Evolutionary conservation across 345 rosid genomes (phyloP).

Genomic region (Turnera subulata): DNA sequence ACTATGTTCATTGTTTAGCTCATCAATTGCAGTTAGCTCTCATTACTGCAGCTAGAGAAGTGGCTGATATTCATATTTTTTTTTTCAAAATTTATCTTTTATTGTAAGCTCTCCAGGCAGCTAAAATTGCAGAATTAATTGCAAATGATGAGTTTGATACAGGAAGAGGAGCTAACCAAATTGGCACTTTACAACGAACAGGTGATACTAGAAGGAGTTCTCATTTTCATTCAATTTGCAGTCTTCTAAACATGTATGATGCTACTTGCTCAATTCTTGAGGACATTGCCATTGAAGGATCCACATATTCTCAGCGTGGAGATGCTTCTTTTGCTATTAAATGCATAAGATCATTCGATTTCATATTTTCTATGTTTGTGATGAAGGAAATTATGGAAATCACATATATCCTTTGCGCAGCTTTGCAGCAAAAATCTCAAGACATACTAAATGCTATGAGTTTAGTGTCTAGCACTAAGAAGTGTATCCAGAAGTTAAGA

Average conservation of each 20-base stretch:
- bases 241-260: constrained; percentile 1
- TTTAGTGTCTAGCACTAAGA: too few relatives aligned
- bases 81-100: constrained; percentile 1
- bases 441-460: too few relatives aligned
- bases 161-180: constrained; percentile 3
- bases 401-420: too few relatives aligned
- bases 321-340: constrained; percentile 4
- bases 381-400: too few relatives aligned
- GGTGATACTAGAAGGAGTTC: constrained; percentile 8
- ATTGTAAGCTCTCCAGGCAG: background rate
- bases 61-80: background rate
- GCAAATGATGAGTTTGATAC: constrained; percentile 1
- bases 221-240: constrained; percentile 1
- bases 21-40: too few relatives aligned
- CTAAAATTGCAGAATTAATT: constrained; percentile 9
- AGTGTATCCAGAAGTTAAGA: too few relatives aligned
- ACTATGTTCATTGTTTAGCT: too few relatives aligned
- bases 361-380: constrained; percentile 2
- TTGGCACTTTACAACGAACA: background rate
- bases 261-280: background rate
- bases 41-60: constrained; percentile 5
- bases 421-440: too few relatives aligned
- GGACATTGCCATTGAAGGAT: background rate
- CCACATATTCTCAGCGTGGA: constrained; percentile 2
- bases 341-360: constrained; percentile 4